Percentiles rank a stretch among this genome's conserved stretches.
These are phyloP conservation scores for Cynanchum wilfordii DNA, from an alignment of 257 asterid genomes.

Conservation along the genomic window DNA sequence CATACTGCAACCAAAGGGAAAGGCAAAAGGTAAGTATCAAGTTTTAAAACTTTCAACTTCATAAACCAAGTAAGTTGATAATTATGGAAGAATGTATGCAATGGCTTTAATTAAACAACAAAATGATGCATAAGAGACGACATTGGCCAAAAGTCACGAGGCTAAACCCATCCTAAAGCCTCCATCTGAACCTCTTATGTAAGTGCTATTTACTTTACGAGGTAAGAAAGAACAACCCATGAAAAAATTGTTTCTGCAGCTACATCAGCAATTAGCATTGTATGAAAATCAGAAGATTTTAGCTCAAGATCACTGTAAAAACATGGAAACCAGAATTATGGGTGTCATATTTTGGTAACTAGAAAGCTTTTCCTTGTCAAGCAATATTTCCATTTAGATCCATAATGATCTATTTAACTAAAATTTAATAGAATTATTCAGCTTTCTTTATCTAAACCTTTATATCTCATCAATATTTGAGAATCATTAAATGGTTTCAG, in stretches of 20 bases:
- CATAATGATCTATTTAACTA: neutral
- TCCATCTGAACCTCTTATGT: neutral
- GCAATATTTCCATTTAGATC: neutral
- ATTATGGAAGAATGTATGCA: neutral
- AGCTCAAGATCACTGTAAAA: neutral
- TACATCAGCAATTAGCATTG: neutral
- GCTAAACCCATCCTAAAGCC: neutral
- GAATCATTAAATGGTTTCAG: neutral
- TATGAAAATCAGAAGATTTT: neutral
- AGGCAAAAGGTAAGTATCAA: neutral
- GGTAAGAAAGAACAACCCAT: neutral
- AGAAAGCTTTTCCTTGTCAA: neutral
- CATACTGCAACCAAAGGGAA: slow-evolving; percentile 59
- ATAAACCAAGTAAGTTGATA: too few species aligned
- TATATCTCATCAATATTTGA: neutral
- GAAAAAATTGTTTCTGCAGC: neutral
- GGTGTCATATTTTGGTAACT: neutral
- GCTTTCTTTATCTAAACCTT: neutral
- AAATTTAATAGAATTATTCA: neutral
- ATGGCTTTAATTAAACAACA: neutral
- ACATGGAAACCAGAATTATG: neutral
- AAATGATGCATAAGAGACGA: neutral
- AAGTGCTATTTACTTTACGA: neutral
- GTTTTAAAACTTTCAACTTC: neutral
- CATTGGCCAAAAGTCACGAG: neutral